These are phyloP conservation scores for Barbarea vulgaris DNA, from an alignment of 345 rosid species.

Conservation along the genomic window DNA sequence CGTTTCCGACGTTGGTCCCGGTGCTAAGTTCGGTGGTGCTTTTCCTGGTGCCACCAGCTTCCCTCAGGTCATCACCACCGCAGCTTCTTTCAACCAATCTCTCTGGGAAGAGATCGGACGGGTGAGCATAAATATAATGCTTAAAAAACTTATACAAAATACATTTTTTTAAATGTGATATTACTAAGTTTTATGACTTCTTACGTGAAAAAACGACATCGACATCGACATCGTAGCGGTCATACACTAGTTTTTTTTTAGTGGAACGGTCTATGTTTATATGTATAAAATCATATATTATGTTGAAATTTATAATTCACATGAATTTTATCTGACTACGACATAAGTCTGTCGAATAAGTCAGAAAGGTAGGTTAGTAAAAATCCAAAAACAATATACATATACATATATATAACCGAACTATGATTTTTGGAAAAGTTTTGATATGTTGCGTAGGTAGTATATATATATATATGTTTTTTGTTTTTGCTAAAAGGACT, in stretches of 20 bases:
- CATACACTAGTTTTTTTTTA: slow-evolving; percentile 19
- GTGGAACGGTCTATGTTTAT: not conserved
- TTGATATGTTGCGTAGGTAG: not conserved
- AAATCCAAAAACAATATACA: not conserved
- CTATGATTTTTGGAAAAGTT: not conserved
- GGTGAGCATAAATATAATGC: slow-evolving; percentile 44
- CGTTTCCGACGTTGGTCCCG: slow-evolving; percentile 76
- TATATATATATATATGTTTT: not conserved
- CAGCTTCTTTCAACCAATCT: slow-evolving; percentile 86
- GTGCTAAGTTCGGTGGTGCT: slow-evolving; percentile 67
- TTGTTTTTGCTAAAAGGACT: too few relatives aligned
- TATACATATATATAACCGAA: not conserved
- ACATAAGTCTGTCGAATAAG: slow-evolving; percentile 23
- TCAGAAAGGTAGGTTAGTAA: slow-evolving; percentile 15
- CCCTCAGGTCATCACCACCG: slow-evolving; percentile 92
- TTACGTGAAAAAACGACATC: slow-evolving; percentile 22
- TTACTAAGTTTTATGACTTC: not conserved
- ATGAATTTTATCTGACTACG: slow-evolving; percentile 3
- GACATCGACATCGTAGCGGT: slow-evolving; percentile 11
- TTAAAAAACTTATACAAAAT: not conserved
- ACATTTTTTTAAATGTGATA: not conserved
- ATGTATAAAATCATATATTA: not conserved
- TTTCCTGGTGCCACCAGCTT: slow-evolving; percentile 88
- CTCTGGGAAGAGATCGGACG: slow-evolving; percentile 90
- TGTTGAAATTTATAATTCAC: slow-evolving; percentile 1